A percentile compares a stretch with the other conserved stretches of the same genome.
phyloP scores from a whole-genome alignment of 148 eudicot species.

The Fagopyrum tataricum region DNA sequence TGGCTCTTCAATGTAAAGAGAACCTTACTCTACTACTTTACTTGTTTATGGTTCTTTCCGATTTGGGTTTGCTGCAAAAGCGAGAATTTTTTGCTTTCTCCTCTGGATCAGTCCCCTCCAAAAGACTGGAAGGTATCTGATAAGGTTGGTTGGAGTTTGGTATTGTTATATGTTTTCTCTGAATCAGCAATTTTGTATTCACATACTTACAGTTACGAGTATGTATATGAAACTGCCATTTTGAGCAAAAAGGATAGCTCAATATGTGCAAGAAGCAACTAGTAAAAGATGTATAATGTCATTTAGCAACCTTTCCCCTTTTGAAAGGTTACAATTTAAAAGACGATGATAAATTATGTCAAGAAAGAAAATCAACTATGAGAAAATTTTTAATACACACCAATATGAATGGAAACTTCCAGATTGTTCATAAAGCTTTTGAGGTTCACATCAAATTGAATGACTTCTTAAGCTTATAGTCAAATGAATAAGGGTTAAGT shows the following conservation, averaged over 20 bases:
- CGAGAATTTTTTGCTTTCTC: not conserved
- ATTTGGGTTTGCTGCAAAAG: not conserved
- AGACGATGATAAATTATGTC: not conserved
- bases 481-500: not conserved
- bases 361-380: not conserved
- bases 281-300: not conserved
- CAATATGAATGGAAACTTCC: not conserved
- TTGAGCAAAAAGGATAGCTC: not conserved
- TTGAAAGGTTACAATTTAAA: not conserved
- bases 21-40: not conserved
- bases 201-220: not conserved
- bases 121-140: not conserved
- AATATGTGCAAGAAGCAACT: not conserved
- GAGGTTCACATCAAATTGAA: not conserved
- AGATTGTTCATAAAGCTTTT: not conserved
- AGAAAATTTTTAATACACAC: not conserved
- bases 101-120: not conserved
- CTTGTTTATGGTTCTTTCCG: not conserved
- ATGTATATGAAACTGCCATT: not conserved
- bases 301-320: not conserved
- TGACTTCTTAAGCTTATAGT: not conserved
- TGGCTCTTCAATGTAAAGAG: conserved; percentile 4
- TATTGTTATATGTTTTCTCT: not conserved
- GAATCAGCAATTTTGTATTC: not conserved
- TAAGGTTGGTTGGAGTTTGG: not conserved